A percentile compares a stretch with the other conserved stretches of the same genome.
phyloP scores from a whole-genome alignment of 306 rosid species.

The Nissolia schottii region DNA sequence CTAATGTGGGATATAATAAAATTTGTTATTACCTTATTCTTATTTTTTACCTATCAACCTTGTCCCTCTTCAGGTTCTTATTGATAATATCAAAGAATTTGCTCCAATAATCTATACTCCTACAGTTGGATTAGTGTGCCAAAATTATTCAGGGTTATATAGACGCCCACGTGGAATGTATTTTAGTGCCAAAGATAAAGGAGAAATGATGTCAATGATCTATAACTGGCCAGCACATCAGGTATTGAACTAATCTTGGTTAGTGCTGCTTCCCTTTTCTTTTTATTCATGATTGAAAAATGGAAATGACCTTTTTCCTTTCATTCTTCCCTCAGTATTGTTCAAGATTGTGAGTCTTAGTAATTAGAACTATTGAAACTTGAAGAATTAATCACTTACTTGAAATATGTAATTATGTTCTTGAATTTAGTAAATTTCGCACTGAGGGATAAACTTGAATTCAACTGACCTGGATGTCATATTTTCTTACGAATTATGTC shows the following conservation, averaged over 20 bases:
- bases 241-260: slow-evolving; percentile 36
- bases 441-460: background rate
- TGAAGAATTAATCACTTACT: background rate
- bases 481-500: background rate
- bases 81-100: slow-evolving; percentile 72
- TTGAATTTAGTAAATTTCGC: background rate
- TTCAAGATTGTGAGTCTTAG: background rate
- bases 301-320: background rate
- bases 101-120: slow-evolving; percentile 92
- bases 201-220: slow-evolving; percentile 97
- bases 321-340: background rate
- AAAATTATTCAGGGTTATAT: slow-evolving; percentile 82
- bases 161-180: slow-evolving; percentile 96
- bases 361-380: background rate
- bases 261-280: background rate
- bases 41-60: slow-evolving; percentile 5
- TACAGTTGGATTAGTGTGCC: slow-evolving; percentile 81
- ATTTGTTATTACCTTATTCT: slow-evolving; percentile 7
- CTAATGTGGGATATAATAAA: slow-evolving; percentile 1
- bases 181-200: slow-evolving; percentile 89
- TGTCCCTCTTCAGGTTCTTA: slow-evolving; percentile 56
- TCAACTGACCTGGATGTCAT: background rate
- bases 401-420: background rate
- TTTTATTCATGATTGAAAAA: background rate
- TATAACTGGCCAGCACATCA: slow-evolving; percentile 78